Conservation (phyloP, 2,329 filamentous ascomycete genomes). For the Madurella fahalii region DNA sequence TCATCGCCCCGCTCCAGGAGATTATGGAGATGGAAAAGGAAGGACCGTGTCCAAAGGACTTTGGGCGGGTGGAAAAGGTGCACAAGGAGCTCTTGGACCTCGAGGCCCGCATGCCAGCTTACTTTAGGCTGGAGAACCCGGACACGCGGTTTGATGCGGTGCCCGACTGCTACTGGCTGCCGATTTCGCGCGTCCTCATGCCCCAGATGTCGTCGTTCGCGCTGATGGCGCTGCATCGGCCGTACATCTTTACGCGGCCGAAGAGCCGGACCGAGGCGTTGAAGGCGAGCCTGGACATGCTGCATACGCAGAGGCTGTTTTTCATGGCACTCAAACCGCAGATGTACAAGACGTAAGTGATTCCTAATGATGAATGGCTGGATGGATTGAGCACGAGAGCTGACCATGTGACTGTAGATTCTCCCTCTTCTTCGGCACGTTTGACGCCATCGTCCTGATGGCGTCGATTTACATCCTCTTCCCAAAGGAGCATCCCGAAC, state of each 20-base stretch:
- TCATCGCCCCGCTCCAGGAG: conserved; percentile 46
- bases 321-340: conserved; percentile 47
- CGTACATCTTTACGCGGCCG: conserved; percentile 57
- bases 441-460: conserved; percentile 59
- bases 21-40: conserved; percentile 55
- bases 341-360: conserved; percentile 45
- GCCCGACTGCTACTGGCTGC: conserved; percentile 52
- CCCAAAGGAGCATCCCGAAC: conserved; percentile 50
- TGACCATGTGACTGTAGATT: conserved; percentile 35
- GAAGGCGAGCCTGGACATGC: conserved; percentile 51
- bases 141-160: conserved; percentile 54
- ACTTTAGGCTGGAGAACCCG: conserved; percentile 52
- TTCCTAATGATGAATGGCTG: background rate
- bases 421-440: conserved; percentile 58
- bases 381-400: background rate
- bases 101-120: conserved; percentile 46
- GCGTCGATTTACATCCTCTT: conserved; percentile 60
- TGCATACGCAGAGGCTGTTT: conserved; percentile 50
- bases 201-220: conserved; percentile 50
- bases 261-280: conserved; percentile 53
- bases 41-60: conserved; percentile 52
- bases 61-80: conserved; percentile 49
- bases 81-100: conserved; percentile 49
- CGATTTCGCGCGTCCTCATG: conserved; percentile 41
- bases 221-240: conserved; percentile 57